Base-by-base conservation (phyloP, 352 stramenopile genomes). In the Globisporangium polare region DNA sequence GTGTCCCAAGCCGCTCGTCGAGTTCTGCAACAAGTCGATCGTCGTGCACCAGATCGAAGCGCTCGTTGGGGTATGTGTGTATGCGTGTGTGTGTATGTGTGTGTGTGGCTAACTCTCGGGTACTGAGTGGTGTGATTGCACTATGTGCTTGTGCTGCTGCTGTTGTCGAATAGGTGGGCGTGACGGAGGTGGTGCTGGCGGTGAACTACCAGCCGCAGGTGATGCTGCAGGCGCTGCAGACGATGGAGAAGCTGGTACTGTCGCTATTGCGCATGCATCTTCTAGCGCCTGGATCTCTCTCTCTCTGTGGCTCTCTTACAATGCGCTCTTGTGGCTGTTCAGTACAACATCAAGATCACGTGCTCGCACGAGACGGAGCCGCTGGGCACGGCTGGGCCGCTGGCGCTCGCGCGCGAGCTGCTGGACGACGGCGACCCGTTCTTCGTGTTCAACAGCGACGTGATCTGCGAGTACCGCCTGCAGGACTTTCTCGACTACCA, bases 11-110 rank as follows among this genome's bases (percentile, higher is more conserved):
- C 89, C 89, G 31, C 74, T 97, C 26, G 89, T 97, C 45, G 89
- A 97, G 66, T 97, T 97, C 72, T 94, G 85, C 74, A 97, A 97
- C 75, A 96, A 95, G 55, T 86, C 89, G 10, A 92, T 97, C 62
- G 83, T 97, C 13, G 50, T 91, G 68, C 88, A 97, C 66, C 89
- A 97, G 72, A 92, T 97, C 45, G 83, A 95, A 68, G 89, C 88
- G 54, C 84, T 97, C 41, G 84, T 92, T 18, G 80, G 69, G 58
- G 86, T 93, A 39, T 50, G 24, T 26, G n/a, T 49, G 15, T 20
- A 20, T 20, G 2, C 1, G 0, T n/a, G 26, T n/a, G 24, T 52
- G 22, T 52, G 45, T n/a, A 20, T 52, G 45, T 17, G 20, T 51
- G 12, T 20, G 22, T 12, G 22, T n/a, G n/a, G n/a, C n/a, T n/a